Percentiles rank a stretch among this genome's conserved stretches.
These are phyloP conservation scores for Seminavis robusta DNA, from an alignment of 108 stramenopile species.

Conservation along the genomic window DNA sequence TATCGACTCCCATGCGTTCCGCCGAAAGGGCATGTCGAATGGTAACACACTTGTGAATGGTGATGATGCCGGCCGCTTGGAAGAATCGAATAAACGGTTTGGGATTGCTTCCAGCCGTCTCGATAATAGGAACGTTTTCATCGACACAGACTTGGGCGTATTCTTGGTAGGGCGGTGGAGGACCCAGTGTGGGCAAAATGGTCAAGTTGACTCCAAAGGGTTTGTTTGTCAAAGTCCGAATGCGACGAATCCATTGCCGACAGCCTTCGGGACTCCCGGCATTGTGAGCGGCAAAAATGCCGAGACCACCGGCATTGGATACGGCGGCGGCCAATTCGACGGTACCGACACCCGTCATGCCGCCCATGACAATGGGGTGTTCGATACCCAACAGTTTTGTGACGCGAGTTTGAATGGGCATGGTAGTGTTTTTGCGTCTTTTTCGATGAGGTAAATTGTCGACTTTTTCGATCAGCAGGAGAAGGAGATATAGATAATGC, in stretches of 20 bases:
- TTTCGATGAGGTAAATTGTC: no score
- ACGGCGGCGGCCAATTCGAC: conserved; percentile 44
- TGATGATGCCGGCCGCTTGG: conserved; percentile 26
- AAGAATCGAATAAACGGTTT: conserved; percentile 26
- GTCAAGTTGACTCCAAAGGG: conserved; percentile 45
- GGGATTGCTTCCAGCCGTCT: conserved; percentile 36
- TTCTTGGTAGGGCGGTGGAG: conserved; percentile 25
- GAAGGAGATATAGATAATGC: no score
- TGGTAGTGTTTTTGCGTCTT: no score
- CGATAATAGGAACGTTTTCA: conserved; percentile 31
- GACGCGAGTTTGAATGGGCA: conserved; percentile 20
- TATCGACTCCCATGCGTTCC: conserved; percentile 35
- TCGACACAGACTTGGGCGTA: conserved; percentile 36
- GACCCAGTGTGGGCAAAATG: conserved; percentile 32
- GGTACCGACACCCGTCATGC: conserved; percentile 33
- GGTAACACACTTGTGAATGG: conserved; percentile 49
- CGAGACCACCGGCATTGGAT: conserved; percentile 49
- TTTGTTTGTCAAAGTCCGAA: conserved; percentile 17
- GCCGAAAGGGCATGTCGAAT: conserved; percentile 39
- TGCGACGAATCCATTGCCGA: conserved; percentile 20
- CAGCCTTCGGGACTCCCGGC: conserved; percentile 21
- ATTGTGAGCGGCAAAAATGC: conserved; percentile 34
- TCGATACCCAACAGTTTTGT: conserved; percentile 28
- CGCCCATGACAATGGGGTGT: conserved; percentile 40
- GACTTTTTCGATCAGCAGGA: no score